Evolutionary conservation across 192 early-diverging fungal species (phyloP).

Genomic region (Coemansia biformis): DNA sequence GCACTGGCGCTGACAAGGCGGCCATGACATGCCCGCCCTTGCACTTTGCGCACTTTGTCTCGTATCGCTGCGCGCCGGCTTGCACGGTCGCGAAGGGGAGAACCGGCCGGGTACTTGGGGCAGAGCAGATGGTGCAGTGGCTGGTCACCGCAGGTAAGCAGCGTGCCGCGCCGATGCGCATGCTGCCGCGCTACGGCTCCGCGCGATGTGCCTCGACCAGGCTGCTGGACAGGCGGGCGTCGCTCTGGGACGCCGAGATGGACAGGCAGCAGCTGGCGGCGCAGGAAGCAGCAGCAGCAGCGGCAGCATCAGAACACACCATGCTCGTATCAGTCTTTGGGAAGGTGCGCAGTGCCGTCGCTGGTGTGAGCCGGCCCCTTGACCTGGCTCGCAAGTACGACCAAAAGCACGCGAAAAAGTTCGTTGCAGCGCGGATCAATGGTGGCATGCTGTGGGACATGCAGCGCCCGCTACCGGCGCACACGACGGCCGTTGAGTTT

Average conservation of each 20-base stretch:
- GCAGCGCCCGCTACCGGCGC: slow-evolving; percentile 45
- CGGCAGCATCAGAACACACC: not conserved
- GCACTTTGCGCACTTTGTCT: too few species aligned
- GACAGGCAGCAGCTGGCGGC: not conserved
- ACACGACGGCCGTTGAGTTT: slow-evolving; percentile 27
- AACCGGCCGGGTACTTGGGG: too few species aligned
- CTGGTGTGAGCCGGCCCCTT: slow-evolving; percentile 37
- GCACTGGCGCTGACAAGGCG: too few species aligned
- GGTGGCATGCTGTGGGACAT: slow-evolving; percentile 50
- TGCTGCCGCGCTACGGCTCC: not conserved
- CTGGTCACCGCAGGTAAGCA: too few species aligned
- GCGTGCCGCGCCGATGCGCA: not conserved
- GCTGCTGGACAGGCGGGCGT: slow-evolving; percentile 4
- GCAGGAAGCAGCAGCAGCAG: not conserved
- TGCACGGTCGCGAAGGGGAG: too few species aligned
- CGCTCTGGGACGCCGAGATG: too few species aligned
- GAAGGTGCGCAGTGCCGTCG: not conserved
- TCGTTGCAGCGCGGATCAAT: slow-evolving; percentile 50
- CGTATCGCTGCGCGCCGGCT: too few species aligned
- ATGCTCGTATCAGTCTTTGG: slow-evolving; percentile 3
- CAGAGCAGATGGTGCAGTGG: too few species aligned
- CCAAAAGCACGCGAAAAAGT: slow-evolving; percentile 48
- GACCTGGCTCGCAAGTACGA: slow-evolving; percentile 50
- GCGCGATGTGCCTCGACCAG: not conserved
- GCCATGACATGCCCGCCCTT: too few species aligned